Conservation (phyloP, 257 asterid species). For the Solanum okadae region DNA sequence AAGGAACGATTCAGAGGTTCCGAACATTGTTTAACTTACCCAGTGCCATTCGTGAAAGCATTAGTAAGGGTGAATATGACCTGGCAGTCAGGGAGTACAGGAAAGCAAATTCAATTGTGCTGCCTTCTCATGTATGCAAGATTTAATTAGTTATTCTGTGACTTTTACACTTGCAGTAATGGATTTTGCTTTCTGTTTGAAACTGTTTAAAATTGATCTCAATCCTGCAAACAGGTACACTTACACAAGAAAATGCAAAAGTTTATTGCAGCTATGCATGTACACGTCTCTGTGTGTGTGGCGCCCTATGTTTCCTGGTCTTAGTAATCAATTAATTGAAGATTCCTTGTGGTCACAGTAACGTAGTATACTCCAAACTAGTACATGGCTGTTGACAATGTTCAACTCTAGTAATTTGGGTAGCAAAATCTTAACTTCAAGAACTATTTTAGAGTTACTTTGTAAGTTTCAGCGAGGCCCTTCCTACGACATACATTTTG, state of each 20-base stretch:
- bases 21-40: slow-evolving; percentile 96
- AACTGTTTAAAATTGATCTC: neutral
- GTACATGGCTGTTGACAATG: neutral
- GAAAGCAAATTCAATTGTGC: slow-evolving; percentile 95
- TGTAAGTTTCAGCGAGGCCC: neutral
- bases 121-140: slow-evolving; percentile 86
- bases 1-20: slow-evolving; percentile 98
- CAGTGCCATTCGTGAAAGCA: slow-evolving; percentile 89
- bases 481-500: neutral
- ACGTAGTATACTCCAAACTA: neutral
- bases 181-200: neutral
- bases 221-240: neutral
- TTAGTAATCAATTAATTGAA: neutral
- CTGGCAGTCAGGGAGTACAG: slow-evolving; percentile 97
- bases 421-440: neutral
- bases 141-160: neutral
- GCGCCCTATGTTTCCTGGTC: neutral
- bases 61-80: slow-evolving; percentile 95
- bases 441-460: neutral
- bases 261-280: neutral
- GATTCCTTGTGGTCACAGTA: neutral
- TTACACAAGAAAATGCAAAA: neutral
- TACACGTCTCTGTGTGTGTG: neutral
- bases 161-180: neutral
- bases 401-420: neutral